Evolutionary conservation across 1,284 basidiomycete genomes (phyloP).

Genomic region (Cryptococcus neoformans): DNA sequence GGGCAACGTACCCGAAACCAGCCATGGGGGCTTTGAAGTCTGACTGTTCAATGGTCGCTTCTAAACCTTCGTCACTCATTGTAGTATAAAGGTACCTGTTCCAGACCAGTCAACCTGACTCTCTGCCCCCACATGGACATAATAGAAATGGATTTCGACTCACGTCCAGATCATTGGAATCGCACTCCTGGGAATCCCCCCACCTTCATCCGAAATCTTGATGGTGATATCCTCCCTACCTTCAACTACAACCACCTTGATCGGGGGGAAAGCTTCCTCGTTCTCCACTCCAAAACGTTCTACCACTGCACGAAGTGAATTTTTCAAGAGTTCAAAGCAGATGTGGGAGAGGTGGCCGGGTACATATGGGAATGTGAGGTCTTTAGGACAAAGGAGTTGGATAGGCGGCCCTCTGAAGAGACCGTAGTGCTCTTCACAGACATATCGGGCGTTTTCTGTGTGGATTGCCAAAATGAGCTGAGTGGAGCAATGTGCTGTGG

Average conservation of each 20-base stretch:
- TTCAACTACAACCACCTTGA: constrained; percentile 96
- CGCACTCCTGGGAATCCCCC: constrained; percentile 92
- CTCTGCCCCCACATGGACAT: background rate
- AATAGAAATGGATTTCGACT: constrained; percentile 47
- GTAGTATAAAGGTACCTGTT: constrained; percentile 79
- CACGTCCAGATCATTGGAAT: constrained; percentile 98
- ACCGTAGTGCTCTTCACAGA: constrained; percentile 94
- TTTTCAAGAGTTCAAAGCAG: constrained; percentile 95
- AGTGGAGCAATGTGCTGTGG: constrained; percentile 6
- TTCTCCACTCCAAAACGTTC: constrained; percentile 80
- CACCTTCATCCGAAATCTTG: constrained; percentile 96
- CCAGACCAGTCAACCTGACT: background rate
- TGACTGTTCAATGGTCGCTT: constrained; percentile 80
- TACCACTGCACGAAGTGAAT: constrained; percentile 94
- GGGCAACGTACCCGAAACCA: constrained; percentile 64
- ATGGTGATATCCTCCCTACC: constrained; percentile 94
- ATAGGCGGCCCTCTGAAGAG: constrained; percentile 97
- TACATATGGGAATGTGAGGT: constrained; percentile 91
- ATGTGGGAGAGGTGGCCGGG: constrained; percentile 82
- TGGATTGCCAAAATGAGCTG: constrained; percentile 36
- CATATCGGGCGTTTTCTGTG: constrained; percentile 83
- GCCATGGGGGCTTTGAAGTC: constrained; percentile 99
- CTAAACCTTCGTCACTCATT: constrained; percentile 83
- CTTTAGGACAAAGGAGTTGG: constrained; percentile 87
- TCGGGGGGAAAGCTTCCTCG: constrained; percentile 81